Evolutionary conservation across 2,329 filamentous ascomycete species (phyloP).

Genomic region (Pestalotiopsis sp.): DNA sequence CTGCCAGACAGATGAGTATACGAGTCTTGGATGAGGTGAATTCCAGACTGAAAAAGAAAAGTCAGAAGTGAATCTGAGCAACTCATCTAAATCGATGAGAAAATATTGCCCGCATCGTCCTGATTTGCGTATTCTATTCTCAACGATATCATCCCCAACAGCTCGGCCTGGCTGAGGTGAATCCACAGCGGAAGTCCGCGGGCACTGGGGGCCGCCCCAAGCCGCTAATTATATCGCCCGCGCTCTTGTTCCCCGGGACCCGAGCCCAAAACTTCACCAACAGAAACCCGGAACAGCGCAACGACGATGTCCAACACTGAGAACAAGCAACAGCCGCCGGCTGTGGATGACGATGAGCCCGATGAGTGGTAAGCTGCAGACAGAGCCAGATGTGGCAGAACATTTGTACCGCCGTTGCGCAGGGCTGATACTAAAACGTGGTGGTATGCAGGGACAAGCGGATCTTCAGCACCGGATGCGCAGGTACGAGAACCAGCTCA

Average conservation of each 20-base stretch:
- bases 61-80: not conserved
- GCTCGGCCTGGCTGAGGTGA: not conserved
- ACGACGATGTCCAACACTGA: slow-evolving; percentile 58
- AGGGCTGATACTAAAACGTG: slow-evolving; percentile 12
- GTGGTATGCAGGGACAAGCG: slow-evolving; percentile 79
- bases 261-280: not conserved
- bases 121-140: not conserved
- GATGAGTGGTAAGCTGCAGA: slow-evolving; percentile 80
- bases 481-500: slow-evolving; percentile 57
- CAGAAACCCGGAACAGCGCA: not conserved
- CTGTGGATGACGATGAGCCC: slow-evolving; percentile 76
- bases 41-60: not conserved
- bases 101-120: not conserved
- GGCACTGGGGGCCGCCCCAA: not conserved
- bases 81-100: not conserved
- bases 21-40: not conserved
- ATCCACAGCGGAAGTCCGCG: slow-evolving; percentile 1
- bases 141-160: not conserved
- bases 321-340: slow-evolving; percentile 43
- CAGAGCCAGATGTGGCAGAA: not conserved
- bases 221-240: not conserved
- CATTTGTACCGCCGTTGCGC: not conserved
- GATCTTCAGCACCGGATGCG: slow-evolving; percentile 94
- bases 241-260: not conserved
- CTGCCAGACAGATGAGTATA: not conserved